Base-by-base conservation (phyloP, 345 rosid genomes). In the Gossypium anomalum region DNA sequence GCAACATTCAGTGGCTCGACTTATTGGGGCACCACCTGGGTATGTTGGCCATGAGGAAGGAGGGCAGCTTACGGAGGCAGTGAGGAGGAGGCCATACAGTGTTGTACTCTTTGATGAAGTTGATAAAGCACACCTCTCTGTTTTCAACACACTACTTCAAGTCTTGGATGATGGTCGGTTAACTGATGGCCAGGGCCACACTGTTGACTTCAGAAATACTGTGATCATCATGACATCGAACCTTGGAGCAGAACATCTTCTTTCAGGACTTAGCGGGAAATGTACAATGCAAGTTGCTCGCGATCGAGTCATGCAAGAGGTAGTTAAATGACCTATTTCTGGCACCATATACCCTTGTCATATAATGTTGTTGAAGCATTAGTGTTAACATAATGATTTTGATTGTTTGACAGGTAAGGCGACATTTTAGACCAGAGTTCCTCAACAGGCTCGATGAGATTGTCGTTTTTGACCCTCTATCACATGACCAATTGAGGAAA, bases 1-100 rank as follows among this genome's bases (percentile, higher is more conserved):
- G 74, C 92, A 92, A 43, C 97, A 94, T 66, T 89, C 97, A 0
- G 92, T 92, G 19, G 78, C 97, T 1, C 84, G 98, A 14, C 85
- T 92, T 38, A 92, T 92, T 0, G 98, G 98, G 3, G 94, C 94
- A 45, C 98, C 97, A 34, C 98, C 98, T 8, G 98, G 98, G 88
- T 92, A 94, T 71, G 92, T 94, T 27, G 98, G 98, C 63, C 98
- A 94, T 2, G 97, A 92, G 64, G 93, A 94, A 89, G 98, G 98
- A 23, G 98, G 98, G 16, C 98, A 94, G 44, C 84, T 94, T 1
- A 94, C 98, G 0, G 98, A 94, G 65, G 97, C 97, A 19, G 97
- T 94, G 57, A 91, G 97, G 83, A 83, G 98, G 41, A 79, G 98
- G 51, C 98, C 98, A 10, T 94, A 87, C 55, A 89, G 98, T 53